A percentile compares a stretch with the other conserved stretches of the same genome.
These are phyloP conservation scores for Scenedesmus sp. DNA, from an alignment of 163 green algal genomes.

Conservation along the genomic window DNA sequence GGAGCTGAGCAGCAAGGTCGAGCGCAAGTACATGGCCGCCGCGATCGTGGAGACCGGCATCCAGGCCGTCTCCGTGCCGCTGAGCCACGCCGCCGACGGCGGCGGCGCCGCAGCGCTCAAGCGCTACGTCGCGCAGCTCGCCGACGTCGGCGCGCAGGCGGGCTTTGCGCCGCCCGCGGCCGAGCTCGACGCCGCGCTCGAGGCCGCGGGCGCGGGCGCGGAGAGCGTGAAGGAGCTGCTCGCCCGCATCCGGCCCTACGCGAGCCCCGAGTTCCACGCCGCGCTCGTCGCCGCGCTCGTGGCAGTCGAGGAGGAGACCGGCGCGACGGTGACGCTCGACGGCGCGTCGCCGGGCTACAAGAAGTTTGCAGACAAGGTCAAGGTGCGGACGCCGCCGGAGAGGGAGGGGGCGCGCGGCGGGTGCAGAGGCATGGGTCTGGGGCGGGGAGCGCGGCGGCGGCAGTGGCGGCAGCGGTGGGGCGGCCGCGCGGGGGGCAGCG, in stretches of 20 bases:
- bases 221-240: constrained; percentile 64
- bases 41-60: constrained; percentile 62
- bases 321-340: constrained; percentile 52
- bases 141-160: constrained; percentile 51
- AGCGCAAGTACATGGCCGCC: constrained; percentile 68
- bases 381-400: constrained; percentile 58
- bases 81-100: constrained; percentile 45
- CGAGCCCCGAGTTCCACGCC: constrained; percentile 53
- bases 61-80: constrained; percentile 56
- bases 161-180: constrained; percentile 56
- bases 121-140: constrained; percentile 62
- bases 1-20: constrained; percentile 58
- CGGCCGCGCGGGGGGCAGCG: too few species aligned
- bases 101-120: constrained; percentile 57
- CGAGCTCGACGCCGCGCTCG: constrained; percentile 52
- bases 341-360: constrained; percentile 59
- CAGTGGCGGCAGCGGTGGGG: too few species aligned
- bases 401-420: too few species aligned
- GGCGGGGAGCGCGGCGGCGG: too few species aligned
- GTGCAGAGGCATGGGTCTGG: too few species aligned
- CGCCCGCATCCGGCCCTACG: constrained; percentile 43
- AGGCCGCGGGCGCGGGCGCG: constrained; percentile 32
- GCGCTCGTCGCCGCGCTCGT: constrained; percentile 56
- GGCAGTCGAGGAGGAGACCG: constrained; percentile 55
- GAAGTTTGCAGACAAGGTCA: constrained; percentile 66